phyloP scores from a whole-genome alignment of 2,329 filamentous ascomycete species.

The Ascomycota sp. region DNA sequence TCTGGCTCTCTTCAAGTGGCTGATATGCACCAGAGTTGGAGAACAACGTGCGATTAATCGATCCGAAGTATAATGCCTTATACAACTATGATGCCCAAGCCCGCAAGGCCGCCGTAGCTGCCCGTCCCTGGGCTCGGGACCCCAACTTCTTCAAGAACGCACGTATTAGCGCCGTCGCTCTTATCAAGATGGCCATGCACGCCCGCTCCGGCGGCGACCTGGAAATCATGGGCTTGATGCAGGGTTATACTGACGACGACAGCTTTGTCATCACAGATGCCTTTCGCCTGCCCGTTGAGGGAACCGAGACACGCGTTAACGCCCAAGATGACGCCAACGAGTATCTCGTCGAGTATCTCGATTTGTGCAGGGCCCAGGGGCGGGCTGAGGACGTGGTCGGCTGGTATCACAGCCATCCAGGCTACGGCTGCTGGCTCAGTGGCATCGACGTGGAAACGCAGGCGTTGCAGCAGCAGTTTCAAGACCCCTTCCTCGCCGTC shows the following conservation, averaged over 20 bases:
- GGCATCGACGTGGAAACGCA: constrained; percentile 92
- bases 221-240: constrained; percentile 97
- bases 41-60: constrained; percentile 66
- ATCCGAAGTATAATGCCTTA: constrained; percentile 73
- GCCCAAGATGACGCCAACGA: constrained; percentile 91
- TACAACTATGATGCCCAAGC: constrained; percentile 58
- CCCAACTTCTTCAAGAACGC: constrained; percentile 83
- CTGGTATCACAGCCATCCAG: constrained; percentile 96
- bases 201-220: constrained; percentile 81
- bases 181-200: constrained; percentile 99
- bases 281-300: constrained; percentile 84
- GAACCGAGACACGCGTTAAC: constrained; percentile 95
- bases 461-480: constrained; percentile 61
- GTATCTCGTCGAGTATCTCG: constrained; percentile 79
- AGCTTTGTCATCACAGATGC: constrained; percentile 86
- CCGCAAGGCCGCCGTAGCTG: constrained; percentile 43
- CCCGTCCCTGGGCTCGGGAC: constrained; percentile 57
- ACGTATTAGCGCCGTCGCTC: constrained; percentile 77
- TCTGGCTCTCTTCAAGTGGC: neutral
- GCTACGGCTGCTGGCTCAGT: constrained; percentile 93
- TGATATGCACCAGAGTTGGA: constrained; percentile 47
- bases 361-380: constrained; percentile 53
- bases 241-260: constrained; percentile 73
- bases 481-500: constrained; percentile 84
- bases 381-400: constrained; percentile 82